A percentile compares a stretch with the other conserved stretches of the same genome.
Conservation (phyloP, 192 early-diverging fungal genomes). For the Dissophora globulifera region DNA sequence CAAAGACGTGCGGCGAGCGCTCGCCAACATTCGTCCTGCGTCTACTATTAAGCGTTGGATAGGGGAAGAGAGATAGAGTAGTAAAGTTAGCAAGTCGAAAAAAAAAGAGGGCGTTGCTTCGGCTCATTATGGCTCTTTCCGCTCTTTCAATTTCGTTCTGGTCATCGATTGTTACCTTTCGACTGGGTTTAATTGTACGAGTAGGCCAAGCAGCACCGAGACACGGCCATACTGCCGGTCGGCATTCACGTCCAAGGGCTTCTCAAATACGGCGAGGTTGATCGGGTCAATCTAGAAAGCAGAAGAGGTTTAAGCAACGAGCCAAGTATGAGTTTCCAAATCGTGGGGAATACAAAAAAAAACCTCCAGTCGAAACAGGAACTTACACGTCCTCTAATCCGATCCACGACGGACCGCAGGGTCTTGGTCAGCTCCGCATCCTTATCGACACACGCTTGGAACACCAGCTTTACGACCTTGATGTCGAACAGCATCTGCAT, state of each 20-base stretch:
- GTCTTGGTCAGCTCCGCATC: slow-evolving; percentile 10
- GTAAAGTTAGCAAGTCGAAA: neutral
- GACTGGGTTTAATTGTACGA: slow-evolving; percentile 59
- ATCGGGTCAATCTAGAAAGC: slow-evolving; percentile 74
- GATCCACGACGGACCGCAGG: slow-evolving; percentile 19
- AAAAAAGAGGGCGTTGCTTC: neutral
- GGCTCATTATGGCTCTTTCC: neutral
- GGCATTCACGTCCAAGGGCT: slow-evolving; percentile 60
- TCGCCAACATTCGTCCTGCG: slow-evolving; percentile 50
- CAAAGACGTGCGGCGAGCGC: slow-evolving; percentile 66
- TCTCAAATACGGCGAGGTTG: slow-evolving; percentile 65
- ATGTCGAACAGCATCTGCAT: slow-evolving; percentile 75
- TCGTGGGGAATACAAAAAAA: neutral
- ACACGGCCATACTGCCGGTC: slow-evolving; percentile 68
- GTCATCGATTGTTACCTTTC: slow-evolving; percentile 32
- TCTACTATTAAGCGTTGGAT: slow-evolving; percentile 37
- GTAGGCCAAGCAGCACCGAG: slow-evolving; percentile 62
- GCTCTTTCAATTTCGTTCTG: neutral
- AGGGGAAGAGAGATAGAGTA: neutral
- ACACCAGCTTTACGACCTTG: slow-evolving; percentile 60
- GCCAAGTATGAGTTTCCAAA: neutral
- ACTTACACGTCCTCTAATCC: slow-evolving; percentile 50
- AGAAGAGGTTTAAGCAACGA: slow-evolving; percentile 8
- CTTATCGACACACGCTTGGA: slow-evolving; percentile 47
- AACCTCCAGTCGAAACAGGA: neutral